phyloP scores from a whole-genome alignment of 2,329 filamentous ascomycete genomes.

The Cytospora piceicola region DNA sequence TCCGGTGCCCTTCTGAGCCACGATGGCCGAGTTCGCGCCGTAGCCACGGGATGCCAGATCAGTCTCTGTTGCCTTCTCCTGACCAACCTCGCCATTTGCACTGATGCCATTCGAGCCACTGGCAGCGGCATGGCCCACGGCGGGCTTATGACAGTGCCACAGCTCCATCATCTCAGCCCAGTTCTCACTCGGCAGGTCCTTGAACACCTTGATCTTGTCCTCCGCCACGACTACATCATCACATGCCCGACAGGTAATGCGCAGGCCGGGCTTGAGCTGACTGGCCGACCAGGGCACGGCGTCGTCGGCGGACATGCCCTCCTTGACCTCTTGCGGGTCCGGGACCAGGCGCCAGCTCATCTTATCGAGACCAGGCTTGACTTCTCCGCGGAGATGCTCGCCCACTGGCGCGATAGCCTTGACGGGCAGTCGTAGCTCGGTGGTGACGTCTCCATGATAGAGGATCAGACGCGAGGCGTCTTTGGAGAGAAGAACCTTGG shows the following conservation, averaged over 20 bases:
- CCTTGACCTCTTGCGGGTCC: slow-evolving; percentile 31
- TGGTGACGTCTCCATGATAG: slow-evolving; percentile 47
- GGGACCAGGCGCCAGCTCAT: slow-evolving; percentile 29
- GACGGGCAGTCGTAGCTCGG: slow-evolving; percentile 49
- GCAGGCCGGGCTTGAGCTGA: slow-evolving; percentile 13
- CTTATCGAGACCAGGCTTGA: slow-evolving; percentile 44
- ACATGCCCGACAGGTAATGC: slow-evolving; percentile 26
- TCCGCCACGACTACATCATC: slow-evolving; percentile 35
- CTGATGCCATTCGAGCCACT: slow-evolving; percentile 37
- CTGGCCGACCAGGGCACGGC: slow-evolving; percentile 27
- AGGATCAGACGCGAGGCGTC: slow-evolving; percentile 53
- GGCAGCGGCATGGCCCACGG: not conserved
- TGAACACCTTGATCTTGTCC: slow-evolving; percentile 62
- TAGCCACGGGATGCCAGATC: slow-evolving; percentile 70
- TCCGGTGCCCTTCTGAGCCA: slow-evolving; percentile 67
- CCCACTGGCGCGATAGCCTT: slow-evolving; percentile 38
- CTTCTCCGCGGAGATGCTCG: slow-evolving; percentile 37
- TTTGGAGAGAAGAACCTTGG: slow-evolving; percentile 48
- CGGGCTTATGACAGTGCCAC: slow-evolving; percentile 97
- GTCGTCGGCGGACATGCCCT: slow-evolving; percentile 45
- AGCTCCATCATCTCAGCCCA: slow-evolving; percentile 99
- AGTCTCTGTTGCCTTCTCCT: slow-evolving; percentile 45
- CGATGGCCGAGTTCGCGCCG: slow-evolving; percentile 76
- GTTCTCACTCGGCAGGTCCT: slow-evolving; percentile 91
- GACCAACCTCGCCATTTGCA: slow-evolving; percentile 11